These are phyloP conservation scores for Pseudozyma flocculosa DNA, from an alignment of 1,284 basidiomycete genomes.

Conservation along the genomic window DNA sequence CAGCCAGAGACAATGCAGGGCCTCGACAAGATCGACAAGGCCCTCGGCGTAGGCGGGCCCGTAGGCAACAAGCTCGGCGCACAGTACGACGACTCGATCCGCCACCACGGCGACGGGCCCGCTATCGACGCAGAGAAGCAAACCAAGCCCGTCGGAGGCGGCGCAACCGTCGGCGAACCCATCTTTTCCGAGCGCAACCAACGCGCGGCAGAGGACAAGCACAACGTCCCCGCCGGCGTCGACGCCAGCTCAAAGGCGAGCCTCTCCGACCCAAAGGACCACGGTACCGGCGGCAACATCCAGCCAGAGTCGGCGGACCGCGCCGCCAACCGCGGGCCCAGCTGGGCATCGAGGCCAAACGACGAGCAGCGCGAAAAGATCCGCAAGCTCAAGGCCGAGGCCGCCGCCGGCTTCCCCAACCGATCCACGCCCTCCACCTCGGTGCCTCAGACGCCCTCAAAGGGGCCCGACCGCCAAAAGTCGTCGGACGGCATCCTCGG, in stretches of 20 bases:
- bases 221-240: neutral
- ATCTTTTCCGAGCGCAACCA: constrained; percentile 26
- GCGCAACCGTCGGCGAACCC: constrained; percentile 20
- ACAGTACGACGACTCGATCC: constrained; percentile 22
- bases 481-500: constrained; percentile 6
- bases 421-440: constrained; percentile 3
- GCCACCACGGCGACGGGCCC: constrained; percentile 28
- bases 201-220: neutral
- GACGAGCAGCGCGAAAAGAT: constrained; percentile 44
- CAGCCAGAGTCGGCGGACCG: neutral
- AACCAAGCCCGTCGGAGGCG: constrained; percentile 16
- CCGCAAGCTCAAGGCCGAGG: constrained; percentile 37
- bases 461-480: constrained; percentile 3
- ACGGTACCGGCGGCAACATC: neutral
- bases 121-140: constrained; percentile 15
- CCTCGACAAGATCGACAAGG: constrained; percentile 18
- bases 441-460: constrained; percentile 11
- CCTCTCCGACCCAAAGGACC: neutral
- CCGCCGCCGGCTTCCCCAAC: constrained; percentile 19
- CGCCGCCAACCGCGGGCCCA: constrained; percentile 36
- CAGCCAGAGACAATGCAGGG: neutral
- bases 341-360: constrained; percentile 43
- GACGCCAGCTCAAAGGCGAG: no score
- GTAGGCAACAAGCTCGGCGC: constrained; percentile 27
- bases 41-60: constrained; percentile 27